These are phyloP conservation scores for Paramecium octaurelia DNA, from an alignment of 73 alveolate genomes.

Conservation along the genomic window DNA sequence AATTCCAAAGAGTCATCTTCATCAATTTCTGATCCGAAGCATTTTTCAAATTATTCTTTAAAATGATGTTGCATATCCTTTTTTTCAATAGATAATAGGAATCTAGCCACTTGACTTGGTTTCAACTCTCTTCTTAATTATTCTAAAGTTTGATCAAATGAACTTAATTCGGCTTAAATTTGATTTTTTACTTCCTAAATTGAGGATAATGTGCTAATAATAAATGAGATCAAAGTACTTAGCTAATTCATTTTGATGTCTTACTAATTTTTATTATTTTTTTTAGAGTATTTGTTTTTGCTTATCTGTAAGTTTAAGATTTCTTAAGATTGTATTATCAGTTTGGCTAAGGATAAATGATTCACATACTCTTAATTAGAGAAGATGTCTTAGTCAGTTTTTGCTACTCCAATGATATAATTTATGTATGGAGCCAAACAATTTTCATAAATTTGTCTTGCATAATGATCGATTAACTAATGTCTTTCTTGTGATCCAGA, in stretches of 20 bases:
- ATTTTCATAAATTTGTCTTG: conserved; percentile 41
- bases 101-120: conserved; percentile 28
- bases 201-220: background rate
- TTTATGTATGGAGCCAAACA: conserved; percentile 33
- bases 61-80: conserved; percentile 47
- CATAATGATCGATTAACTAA: conserved; percentile 20
- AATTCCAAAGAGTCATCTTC: conserved; percentile 46
- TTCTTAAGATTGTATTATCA: background rate
- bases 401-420: conserved; percentile 6
- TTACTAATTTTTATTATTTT: background rate
- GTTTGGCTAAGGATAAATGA: background rate
- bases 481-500: conserved; percentile 29
- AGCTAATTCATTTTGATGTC: conserved; percentile 15
- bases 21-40: conserved; percentile 47
- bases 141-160: conserved; percentile 35
- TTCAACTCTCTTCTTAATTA: conserved; percentile 5
- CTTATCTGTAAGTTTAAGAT: conserved; percentile 9
- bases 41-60: conserved; percentile 28
- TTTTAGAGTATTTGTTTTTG: background rate
- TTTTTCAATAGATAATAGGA: conserved; percentile 23
- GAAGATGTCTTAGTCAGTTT: background rate
- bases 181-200: conserved; percentile 14
- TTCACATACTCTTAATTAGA: background rate
- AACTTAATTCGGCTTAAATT: background rate
- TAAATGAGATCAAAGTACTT: background rate